Percentiles rank a stretch among this genome's conserved stretches.
phyloP scores from a whole-genome alignment of 495 filamentous ascomycete species.

The Bacidia gigantensis region DNA sequence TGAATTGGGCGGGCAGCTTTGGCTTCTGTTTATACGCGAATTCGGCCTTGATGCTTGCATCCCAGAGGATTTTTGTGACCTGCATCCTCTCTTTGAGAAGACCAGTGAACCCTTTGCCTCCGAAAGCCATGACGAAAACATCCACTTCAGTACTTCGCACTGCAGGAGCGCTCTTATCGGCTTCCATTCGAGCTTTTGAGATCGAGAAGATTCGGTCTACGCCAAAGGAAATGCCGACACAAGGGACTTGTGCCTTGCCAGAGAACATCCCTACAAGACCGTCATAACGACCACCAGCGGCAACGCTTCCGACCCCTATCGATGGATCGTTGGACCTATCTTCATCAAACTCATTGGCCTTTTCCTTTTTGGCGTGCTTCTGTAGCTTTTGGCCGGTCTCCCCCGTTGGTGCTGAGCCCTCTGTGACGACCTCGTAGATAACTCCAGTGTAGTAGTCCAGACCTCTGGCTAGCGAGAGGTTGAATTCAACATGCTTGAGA shows the following conservation, averaged over 20 bases:
- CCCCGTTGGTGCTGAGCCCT: conserved; percentile 55
- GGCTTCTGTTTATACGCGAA: conserved; percentile 71
- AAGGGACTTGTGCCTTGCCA: conserved; percentile 72
- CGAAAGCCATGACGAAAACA: conserved; percentile 86
- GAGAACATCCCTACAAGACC: conserved; percentile 87
- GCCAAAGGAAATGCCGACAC: conserved; percentile 88
- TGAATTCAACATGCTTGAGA: conserved; percentile 60
- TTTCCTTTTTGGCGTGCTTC: conserved; percentile 43
- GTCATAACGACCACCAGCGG: conserved; percentile 86
- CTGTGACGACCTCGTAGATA: conserved; percentile 84
- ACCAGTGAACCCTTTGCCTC: conserved; percentile 74
- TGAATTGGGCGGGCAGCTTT: conserved; percentile 65
- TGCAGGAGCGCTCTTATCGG: conserved; percentile 34
- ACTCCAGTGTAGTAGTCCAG: conserved; percentile 92
- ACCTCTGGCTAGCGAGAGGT: conserved; percentile 69
- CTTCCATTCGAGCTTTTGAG: conserved; percentile 60
- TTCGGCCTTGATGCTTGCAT: conserved; percentile 70
- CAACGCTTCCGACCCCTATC: conserved; percentile 73
- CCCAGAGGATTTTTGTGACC: conserved; percentile 58
- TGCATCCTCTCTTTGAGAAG: conserved; percentile 69
- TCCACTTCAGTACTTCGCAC: conserved; percentile 64
- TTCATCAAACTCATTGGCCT: conserved; percentile 48
- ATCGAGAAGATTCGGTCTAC: conserved; percentile 92
- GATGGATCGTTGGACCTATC: conserved; percentile 73
- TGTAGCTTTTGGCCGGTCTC: conserved; percentile 33